phyloP scores from a whole-genome alignment of 768 basidiomycete genomes.

The Podaxis pistillaris region DNA sequence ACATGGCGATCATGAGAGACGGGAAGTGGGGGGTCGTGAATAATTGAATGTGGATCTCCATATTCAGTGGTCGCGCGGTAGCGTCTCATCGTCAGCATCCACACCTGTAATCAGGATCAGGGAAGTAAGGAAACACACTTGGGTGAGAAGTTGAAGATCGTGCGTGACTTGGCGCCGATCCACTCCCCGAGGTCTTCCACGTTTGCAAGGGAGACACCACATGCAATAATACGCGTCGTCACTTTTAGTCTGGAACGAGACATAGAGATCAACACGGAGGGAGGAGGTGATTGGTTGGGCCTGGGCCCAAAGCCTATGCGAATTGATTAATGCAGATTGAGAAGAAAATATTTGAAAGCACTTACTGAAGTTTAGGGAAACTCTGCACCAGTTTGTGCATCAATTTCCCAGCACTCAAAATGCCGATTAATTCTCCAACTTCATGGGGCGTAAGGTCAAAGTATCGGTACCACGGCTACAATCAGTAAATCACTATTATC shows the following conservation, averaged over 20 bases:
- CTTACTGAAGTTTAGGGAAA: constrained; percentile 92
- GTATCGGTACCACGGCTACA: constrained; percentile 92
- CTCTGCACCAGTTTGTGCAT: constrained; percentile 92
- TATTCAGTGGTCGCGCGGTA: constrained; percentile 92
- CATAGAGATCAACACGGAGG: constrained; percentile 88
- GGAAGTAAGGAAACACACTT: constrained; percentile 86
- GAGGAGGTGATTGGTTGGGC: constrained; percentile 96
- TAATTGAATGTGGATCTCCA: constrained; percentile 96
- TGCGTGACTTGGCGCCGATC: constrained; percentile 93
- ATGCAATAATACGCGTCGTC: constrained; percentile 93
- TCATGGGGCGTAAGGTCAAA: constrained; percentile 91
- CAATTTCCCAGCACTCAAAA: constrained; percentile 88
- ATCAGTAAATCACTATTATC: not conserved
- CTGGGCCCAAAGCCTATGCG: constrained; percentile 78
- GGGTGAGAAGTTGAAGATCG: constrained; percentile 96
- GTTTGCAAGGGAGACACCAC: constrained; percentile 89
- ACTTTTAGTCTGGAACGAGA: constrained; percentile 88
- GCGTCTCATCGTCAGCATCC: not conserved
- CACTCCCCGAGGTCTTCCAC: constrained; percentile 94
- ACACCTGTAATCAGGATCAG: constrained; percentile 21
- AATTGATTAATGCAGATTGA: not conserved
- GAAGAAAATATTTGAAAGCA: constrained; percentile 8
- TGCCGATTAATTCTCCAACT: constrained; percentile 91
- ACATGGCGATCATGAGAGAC: constrained; percentile 29
- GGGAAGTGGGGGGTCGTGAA: constrained; percentile 98